Conservation (phyloP, 495 filamentous ascomycete species). For the Penicillium macrosclerotiorum region DNA sequence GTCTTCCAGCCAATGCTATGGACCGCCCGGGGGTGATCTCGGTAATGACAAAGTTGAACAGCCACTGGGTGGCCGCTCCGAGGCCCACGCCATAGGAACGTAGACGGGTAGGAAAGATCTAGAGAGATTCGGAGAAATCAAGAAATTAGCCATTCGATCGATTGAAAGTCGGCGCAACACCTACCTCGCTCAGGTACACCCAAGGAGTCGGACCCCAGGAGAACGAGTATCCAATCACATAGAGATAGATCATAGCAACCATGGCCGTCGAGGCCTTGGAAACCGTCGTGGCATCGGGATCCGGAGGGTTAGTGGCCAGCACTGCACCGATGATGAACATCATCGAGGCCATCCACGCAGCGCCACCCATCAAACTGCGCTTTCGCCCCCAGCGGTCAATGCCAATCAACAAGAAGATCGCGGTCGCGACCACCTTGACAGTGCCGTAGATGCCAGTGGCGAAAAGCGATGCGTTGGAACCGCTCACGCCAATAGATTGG, state of each 20-base stretch:
- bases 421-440: slow-evolving; percentile 56
- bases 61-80: slow-evolving; percentile 55
- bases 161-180: not conserved
- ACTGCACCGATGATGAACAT: slow-evolving; percentile 84
- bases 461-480: slow-evolving; percentile 45
- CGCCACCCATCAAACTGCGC: slow-evolving; percentile 65
- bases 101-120: slow-evolving; percentile 72
- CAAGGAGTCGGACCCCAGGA: slow-evolving; percentile 48
- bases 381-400: slow-evolving; percentile 69
- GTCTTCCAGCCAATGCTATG: slow-evolving; percentile 51
- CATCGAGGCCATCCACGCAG: slow-evolving; percentile 60
- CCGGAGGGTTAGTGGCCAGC: slow-evolving; percentile 41
- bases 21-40: slow-evolving; percentile 37
- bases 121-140: slow-evolving; percentile 26
- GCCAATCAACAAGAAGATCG: slow-evolving; percentile 62
- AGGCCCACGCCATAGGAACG: slow-evolving; percentile 68
- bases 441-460: slow-evolving; percentile 53
- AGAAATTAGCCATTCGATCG: too few relatives aligned
- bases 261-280: slow-evolving; percentile 45
- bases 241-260: slow-evolving; percentile 56
- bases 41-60: slow-evolving; percentile 46
- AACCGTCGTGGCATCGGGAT: slow-evolving; percentile 21
- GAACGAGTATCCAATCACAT: slow-evolving; percentile 45
- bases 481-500: slow-evolving; percentile 42
- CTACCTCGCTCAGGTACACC: slow-evolving; percentile 52